Evolutionary conservation across 805 yeast genomes (phyloP), one percentile per base, ranked within the genome.

Genomic region (Isabelozyma rhagii): DNA sequence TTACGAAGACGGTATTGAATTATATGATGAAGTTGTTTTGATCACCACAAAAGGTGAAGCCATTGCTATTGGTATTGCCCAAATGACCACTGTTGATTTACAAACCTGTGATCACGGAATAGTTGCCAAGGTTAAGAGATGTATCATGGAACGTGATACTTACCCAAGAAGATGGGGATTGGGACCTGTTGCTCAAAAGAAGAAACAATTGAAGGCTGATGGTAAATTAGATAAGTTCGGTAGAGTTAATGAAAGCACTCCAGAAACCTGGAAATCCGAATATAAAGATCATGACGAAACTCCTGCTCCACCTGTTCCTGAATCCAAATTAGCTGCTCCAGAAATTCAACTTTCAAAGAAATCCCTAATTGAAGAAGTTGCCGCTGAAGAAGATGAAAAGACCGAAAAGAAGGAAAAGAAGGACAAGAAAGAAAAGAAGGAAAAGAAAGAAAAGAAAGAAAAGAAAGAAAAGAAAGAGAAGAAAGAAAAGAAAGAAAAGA

Each of bases 121-220:
- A 53, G 99, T 93, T 64, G 97, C 99, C 59, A 91, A 89, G 79
- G 96, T 94, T 66, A 94, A 94, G 82, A 89, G 99, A 79, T 93
- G 98, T 79, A 94, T 94, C 63, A 94, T 94, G 99, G 99, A 94
- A 79, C 87, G 99, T 79, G 99, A 94, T 72, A 83, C 96, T 47
- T 94, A 94, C 74, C 99, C 99, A 75, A 88, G 99, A 82, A 87
- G 97, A 82, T 94, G 99, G 99, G 99, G 99, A 55, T 78, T 94
- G 62, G 99, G 99, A 62, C 99, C 99, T 62, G 89, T 92, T 68
- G 98, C 99, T 53, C 90, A 89, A 74, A 91, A 91, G 86, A 94
- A 94, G 88, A 94, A 94, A 82, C 97, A 93, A 79, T 78, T 94
- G 81, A 93, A 92, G 82, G 87, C 96, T 48, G 96, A 88, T 58